Evolutionary conservation across 2,329 filamentous ascomycete species (phyloP), one percentile per base, ranked within the genome.

Genomic region (Nemania abortiva): DNA sequence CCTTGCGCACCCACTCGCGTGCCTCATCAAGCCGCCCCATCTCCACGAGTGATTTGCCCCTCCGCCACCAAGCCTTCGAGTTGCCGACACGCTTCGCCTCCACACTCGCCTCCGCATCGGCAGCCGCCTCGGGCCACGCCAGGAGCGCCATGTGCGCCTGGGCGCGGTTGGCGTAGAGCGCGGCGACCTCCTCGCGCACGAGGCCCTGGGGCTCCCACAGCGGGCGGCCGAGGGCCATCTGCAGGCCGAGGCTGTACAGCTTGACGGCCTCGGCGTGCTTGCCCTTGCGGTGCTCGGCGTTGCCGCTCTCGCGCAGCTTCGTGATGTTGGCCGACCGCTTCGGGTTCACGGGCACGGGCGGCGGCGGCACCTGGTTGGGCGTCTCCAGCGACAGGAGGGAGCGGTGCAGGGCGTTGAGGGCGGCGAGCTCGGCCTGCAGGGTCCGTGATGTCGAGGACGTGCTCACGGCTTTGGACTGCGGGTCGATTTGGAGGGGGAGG

Each of bases 1-100:
- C 94, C 77, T 89, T 87, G 73, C 86, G 87, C 49, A 97, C 87
- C 89, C 94, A 97, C 71, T 91, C 89, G 75, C 85, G 85, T 0
- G 95, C 94, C 88, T 98, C 95, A 64, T 92, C 90, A 77, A 93
- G 82, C 69, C 95, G 82, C 0, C 92, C 92, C 96, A 98, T 98
- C 88, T 99, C 96, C 73, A 91, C 82, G 78, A 98, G 81, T 78
- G 94, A 97, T 83, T 90, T 90, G 10, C 93, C 96, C 70, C 93
- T 86, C 70, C 96, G 86, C 91, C 94, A 98, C 94, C 95, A 98
- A 0, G 91, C 95, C 88, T 98, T 98, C 0, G 93, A 90, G 80
- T 99, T 98, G 47, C 92, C 94, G 50, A 91, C 87, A 73, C 90
- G 88, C 86, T 95, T 95, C 71, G 93, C 90, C 85, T 97, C 95